These are phyloP conservation scores for Boletus eberwhitei DNA, from an alignment of 768 basidiomycete species.

Conservation along the genomic window DNA sequence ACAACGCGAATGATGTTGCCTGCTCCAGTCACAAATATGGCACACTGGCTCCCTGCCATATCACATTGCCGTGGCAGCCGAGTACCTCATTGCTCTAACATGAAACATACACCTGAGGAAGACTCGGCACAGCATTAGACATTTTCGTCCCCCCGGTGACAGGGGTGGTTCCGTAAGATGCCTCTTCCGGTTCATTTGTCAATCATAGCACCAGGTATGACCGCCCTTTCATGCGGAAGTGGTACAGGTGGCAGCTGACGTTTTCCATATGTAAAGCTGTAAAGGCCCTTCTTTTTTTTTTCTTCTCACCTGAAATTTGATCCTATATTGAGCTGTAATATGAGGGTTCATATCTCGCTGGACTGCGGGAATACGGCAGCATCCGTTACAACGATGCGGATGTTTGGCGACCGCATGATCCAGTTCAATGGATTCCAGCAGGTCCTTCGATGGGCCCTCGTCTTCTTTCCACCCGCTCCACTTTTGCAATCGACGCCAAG, in stretches of 20 bases:
- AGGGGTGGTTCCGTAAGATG: slow-evolving; percentile 18
- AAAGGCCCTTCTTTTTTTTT: slow-evolving; percentile 1
- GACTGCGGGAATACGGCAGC: slow-evolving; percentile 9
- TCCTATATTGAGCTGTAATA: slow-evolving; percentile 6
- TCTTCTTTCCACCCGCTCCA: neutral
- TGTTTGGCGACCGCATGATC: neutral
- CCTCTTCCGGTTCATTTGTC: slow-evolving; percentile 7
- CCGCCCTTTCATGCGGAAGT: neutral
- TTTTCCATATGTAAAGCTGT: slow-evolving; percentile 7
- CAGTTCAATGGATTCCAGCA: neutral
- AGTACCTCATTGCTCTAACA: slow-evolving; percentile 7
- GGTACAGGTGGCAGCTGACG: slow-evolving; percentile 11
- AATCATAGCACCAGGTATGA: neutral
- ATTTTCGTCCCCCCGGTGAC: slow-evolving; percentile 20
- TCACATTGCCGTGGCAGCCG: slow-evolving; percentile 1
- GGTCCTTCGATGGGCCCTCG: neutral
- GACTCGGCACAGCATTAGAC: slow-evolving; percentile 20
- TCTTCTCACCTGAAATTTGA: slow-evolving; percentile 13
- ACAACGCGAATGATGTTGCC: neutral
- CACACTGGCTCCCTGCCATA: neutral
- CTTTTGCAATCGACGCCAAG: neutral
- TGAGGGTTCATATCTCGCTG: slow-evolving; percentile 6
- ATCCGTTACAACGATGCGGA: neutral
- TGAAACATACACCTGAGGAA: slow-evolving; percentile 11
- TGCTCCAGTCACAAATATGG: neutral